These are phyloP conservation scores for Coemansia sp. DNA, from an alignment of 192 early-diverging fungal genomes.

Conservation along the genomic window DNA sequence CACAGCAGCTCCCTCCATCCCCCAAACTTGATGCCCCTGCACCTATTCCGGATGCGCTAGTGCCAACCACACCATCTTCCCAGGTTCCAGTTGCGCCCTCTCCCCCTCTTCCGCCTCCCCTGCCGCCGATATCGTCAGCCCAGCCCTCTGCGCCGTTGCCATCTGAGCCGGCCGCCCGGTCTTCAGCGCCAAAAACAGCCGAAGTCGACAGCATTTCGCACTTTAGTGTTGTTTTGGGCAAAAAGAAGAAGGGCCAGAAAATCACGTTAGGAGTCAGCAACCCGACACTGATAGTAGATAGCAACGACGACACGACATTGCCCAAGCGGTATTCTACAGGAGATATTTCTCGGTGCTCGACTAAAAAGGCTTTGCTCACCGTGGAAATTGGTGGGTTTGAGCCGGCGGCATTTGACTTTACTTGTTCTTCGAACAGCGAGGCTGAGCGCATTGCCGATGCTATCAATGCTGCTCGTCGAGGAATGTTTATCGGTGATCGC, in stretches of 20 bases:
- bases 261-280: slow-evolving; percentile 68
- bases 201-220: slow-evolving; percentile 23
- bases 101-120: slow-evolving; percentile 1
- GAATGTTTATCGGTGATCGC: slow-evolving; percentile 49
- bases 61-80: background rate
- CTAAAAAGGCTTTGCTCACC: slow-evolving; percentile 64
- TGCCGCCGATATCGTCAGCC: background rate
- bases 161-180: background rate
- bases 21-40: background rate
- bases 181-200: slow-evolving; percentile 3
- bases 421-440: slow-evolving; percentile 60
- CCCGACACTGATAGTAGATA: slow-evolving; percentile 59
- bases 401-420: slow-evolving; percentile 62
- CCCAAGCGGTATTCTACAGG: slow-evolving; percentile 50
- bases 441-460: slow-evolving; percentile 66
- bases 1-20: too few species aligned
- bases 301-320: slow-evolving; percentile 51
- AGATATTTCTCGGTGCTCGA: slow-evolving; percentile 59
- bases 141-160: background rate
- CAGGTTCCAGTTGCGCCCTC: background rate
- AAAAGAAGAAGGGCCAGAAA: slow-evolving; percentile 74
- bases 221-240: slow-evolving; percentile 54
- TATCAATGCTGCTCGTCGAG: slow-evolving; percentile 58
- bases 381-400: slow-evolving; percentile 60
- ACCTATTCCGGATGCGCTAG: background rate